These are phyloP conservation scores for Quillaja saponaria DNA, from an alignment of 306 rosid genomes.

Conservation along the genomic window DNA sequence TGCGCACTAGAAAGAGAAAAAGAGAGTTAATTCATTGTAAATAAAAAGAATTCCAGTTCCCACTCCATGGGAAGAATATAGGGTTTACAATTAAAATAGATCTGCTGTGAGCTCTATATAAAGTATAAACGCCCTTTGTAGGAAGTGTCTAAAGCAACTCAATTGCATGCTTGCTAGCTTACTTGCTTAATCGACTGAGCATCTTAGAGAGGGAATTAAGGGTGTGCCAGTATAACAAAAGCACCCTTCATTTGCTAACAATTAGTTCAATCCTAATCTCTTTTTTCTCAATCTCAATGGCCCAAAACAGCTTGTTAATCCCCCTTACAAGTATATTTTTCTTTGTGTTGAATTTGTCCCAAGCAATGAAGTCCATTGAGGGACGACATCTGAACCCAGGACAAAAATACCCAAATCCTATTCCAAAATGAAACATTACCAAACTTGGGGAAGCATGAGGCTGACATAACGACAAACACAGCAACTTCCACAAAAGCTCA, in stretches of 20 bases:
- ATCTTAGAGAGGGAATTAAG: background rate
- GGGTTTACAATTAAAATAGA: too few relatives aligned
- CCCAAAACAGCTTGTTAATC: slow-evolving; percentile 25
- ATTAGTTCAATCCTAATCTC: background rate
- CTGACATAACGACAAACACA: background rate
- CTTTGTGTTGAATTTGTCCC: slow-evolving; percentile 29
- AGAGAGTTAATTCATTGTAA: slow-evolving; percentile 6
- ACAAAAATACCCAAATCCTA: slow-evolving; percentile 5
- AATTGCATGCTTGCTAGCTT: slow-evolving; percentile 4
- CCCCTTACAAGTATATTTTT: background rate
- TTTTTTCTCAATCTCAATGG: slow-evolving; percentile 31
- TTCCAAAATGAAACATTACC: background rate
- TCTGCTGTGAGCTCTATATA: slow-evolving; percentile 36
- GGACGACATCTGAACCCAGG: slow-evolving; percentile 42
- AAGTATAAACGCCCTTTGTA: background rate
- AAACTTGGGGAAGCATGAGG: background rate
- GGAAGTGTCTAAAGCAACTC: slow-evolving; percentile 4
- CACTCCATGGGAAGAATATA: slow-evolving; percentile 5
- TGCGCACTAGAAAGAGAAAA: too few relatives aligned
- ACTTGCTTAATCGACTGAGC: background rate
- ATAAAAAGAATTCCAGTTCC: slow-evolving; percentile 9
- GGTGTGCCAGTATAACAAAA: too few relatives aligned
- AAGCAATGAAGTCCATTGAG: slow-evolving; percentile 14
- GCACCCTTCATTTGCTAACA: slow-evolving; percentile 5
- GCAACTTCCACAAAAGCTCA: background rate